Evolutionary conservation across 2,329 filamentous ascomycete genomes (phyloP).

Genomic region (Xylaria sp.): DNA sequence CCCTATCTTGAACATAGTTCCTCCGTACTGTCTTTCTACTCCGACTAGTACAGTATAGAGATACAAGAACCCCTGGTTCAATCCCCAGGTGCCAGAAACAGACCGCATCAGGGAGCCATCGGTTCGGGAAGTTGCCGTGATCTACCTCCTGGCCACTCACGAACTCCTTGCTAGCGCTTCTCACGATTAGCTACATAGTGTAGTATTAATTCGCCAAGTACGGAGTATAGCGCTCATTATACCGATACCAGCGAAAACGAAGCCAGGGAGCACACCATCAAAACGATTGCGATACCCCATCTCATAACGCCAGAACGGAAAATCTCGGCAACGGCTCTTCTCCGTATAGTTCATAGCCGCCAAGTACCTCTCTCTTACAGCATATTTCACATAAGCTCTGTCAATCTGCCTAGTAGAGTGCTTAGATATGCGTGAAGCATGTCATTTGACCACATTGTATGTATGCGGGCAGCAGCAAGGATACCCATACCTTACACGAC

Average conservation of each 20-base stretch:
- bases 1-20: slow-evolving; percentile 43
- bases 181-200: too few relatives aligned
- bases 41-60: too few relatives aligned
- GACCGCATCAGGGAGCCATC: slow-evolving; percentile 43
- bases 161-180: slow-evolving; percentile 34
- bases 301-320: slow-evolving; percentile 1
- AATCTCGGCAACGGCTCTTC: slow-evolving; percentile 3
- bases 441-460: slow-evolving; percentile 8
- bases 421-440: slow-evolving; percentile 10
- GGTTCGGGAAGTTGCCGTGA: slow-evolving; percentile 43
- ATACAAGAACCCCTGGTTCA: slow-evolving; percentile 24
- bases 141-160: slow-evolving; percentile 29
- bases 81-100: slow-evolving; percentile 35
- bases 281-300: not conserved
- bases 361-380: not conserved
- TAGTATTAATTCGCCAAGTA: slow-evolving; percentile 16
- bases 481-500: slow-evolving; percentile 1
- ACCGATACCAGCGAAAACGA: not conserved
- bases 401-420: not conserved
- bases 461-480: slow-evolving; percentile 10
- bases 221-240: slow-evolving; percentile 14
- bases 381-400: slow-evolving; percentile 13
- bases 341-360: not conserved
- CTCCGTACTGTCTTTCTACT: slow-evolving; percentile 3
- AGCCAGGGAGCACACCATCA: not conserved